A percentile compares a stretch with the other conserved stretches of the same genome.
Evolutionary conservation across 208 protist species (phyloP).

Genomic region (Crithidia expoeki): DNA sequence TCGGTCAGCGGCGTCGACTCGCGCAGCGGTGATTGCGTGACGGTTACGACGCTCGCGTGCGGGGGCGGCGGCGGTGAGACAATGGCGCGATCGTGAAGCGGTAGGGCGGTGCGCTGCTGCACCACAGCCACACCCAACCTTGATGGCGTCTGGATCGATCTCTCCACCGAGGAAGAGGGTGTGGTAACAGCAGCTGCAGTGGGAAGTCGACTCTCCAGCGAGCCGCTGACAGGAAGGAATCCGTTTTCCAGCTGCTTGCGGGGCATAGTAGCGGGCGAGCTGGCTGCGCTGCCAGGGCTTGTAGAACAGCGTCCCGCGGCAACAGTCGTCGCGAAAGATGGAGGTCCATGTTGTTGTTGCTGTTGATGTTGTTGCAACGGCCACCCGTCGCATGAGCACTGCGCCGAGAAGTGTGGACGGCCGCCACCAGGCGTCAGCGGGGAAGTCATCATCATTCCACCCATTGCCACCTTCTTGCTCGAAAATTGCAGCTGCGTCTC

Average conservation of each 20-base stretch:
- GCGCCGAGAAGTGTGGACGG: constrained; percentile 2
- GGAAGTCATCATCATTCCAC: not conserved
- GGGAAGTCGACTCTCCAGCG: constrained; percentile 2
- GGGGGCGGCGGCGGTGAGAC: not conserved
- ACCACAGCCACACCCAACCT: not conserved
- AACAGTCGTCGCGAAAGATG: not conserved
- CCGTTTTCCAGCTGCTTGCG: constrained; percentile 19
- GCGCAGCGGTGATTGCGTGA: not conserved
- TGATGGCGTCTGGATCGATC: too few species aligned
- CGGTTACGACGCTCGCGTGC: constrained; percentile 1
- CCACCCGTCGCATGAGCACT: not conserved
- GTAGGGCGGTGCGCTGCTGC: not conserved
- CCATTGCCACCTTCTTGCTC: not conserved
- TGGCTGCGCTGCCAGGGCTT: not conserved
- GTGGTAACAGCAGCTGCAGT: too few species aligned
- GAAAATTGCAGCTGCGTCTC: not conserved
- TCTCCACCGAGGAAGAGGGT: not conserved
- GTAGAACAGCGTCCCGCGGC: not conserved
- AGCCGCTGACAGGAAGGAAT: constrained; percentile 15
- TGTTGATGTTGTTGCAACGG: not conserved
- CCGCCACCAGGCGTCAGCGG: not conserved
- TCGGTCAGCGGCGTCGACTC: not conserved
- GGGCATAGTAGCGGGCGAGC: constrained; percentile 9
- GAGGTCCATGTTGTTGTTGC: not conserved
- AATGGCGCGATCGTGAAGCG: not conserved